Conservation (phyloP, 2,329 filamentous ascomycete genomes). For the Cordyceps militaris region DNA sequence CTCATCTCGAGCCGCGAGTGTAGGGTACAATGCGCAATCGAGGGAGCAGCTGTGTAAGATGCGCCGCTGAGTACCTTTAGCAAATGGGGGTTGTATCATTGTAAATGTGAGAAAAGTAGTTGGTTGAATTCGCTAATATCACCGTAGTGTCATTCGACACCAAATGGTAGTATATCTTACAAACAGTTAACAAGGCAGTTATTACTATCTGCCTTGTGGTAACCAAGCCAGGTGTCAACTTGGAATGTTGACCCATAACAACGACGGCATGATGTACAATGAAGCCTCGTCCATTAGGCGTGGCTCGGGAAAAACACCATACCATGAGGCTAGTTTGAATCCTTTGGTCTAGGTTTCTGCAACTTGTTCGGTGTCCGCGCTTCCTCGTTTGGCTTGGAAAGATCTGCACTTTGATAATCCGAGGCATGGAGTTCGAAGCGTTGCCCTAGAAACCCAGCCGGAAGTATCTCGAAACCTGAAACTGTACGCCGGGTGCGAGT, state of each 20-base stretch:
- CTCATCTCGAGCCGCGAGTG: conserved; percentile 45
- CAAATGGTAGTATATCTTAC: background rate
- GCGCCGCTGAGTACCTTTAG: background rate
- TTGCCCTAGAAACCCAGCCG: conserved; percentile 6
- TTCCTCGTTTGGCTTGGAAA: background rate
- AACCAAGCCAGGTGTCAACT: background rate
- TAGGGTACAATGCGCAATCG: background rate
- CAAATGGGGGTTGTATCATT: background rate
- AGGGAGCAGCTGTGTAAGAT: background rate
- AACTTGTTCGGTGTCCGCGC: conserved; percentile 3
- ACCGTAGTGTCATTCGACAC: background rate
- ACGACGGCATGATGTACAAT: background rate
- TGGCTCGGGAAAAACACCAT: background rate
- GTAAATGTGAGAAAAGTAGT: background rate
- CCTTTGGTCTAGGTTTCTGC: background rate
- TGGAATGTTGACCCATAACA: background rate
- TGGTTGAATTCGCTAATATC: background rate
- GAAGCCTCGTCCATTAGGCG: background rate
- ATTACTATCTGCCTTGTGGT: background rate
- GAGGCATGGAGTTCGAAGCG: conserved; percentile 1
- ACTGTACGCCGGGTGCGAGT: background rate
- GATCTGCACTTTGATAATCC: background rate
- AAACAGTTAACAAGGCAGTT: too few relatives aligned
- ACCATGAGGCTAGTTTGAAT: background rate
- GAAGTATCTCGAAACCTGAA: conserved; percentile 12